phyloP scores from a whole-genome alignment of 495 filamentous ascomycete species.

The Chaetomium tenue region DNA sequence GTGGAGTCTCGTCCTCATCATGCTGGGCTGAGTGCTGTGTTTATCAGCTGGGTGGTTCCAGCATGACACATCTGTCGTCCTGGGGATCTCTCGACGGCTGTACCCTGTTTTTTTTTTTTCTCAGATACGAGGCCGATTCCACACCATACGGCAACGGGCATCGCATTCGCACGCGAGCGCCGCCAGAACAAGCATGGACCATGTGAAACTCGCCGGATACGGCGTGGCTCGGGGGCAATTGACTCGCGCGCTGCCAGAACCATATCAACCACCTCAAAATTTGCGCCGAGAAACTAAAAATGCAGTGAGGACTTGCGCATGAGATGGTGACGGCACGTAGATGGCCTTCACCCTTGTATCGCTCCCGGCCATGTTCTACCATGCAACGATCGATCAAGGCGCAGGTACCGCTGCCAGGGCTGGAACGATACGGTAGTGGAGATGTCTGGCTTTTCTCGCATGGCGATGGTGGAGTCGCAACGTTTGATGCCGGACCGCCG shows the following conservation, averaged over 20 bases:
- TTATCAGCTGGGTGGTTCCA: background rate
- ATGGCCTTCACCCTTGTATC: background rate
- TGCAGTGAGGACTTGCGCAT: background rate
- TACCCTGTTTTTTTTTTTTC: background rate
- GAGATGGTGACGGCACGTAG: no score
- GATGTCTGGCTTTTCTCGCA: background rate
- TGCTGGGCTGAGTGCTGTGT: background rate
- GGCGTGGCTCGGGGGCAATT: background rate
- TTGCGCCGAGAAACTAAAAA: background rate
- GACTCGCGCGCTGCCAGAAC: background rate
- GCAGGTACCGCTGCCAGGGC: background rate
- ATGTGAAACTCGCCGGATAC: background rate
- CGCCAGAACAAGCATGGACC: background rate
- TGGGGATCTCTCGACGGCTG: background rate
- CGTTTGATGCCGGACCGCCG: constrained; percentile 4
- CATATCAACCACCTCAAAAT: background rate
- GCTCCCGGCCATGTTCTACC: background rate
- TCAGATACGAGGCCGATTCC: background rate
- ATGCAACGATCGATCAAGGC: background rate
- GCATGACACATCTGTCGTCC: background rate
- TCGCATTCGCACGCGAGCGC: background rate
- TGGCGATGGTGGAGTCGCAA: constrained; percentile 13
- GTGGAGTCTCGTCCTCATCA: background rate
- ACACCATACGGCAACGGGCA: background rate
- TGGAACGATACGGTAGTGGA: background rate